Conservation (phyloP, 441 rosid species). For the Erodium texanum region DNA sequence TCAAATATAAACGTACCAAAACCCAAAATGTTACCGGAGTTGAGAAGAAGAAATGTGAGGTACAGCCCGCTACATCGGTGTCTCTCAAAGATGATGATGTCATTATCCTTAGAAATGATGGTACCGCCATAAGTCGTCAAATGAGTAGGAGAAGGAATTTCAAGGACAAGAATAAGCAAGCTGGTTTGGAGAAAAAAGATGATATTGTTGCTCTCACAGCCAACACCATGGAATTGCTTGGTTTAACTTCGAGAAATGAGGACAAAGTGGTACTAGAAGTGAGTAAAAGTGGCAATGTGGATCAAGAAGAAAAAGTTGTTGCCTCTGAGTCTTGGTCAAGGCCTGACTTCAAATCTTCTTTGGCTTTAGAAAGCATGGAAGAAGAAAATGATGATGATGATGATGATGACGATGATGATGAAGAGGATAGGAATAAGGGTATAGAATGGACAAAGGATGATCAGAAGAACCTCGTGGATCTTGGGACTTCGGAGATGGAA, state of each 20-base stretch:
- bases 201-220: conserved; percentile 15
- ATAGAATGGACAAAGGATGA: conserved; percentile 76
- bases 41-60: conserved; percentile 9
- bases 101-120: conserved; percentile 7
- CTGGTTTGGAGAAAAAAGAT: conserved; percentile 22
- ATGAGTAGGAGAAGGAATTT: conserved; percentile 42
- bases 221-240: background rate
- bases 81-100: background rate
- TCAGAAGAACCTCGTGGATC: conserved; percentile 80
- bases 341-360: conserved; percentile 12
- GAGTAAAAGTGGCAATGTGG: background rate
- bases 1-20: conserved; percentile 15
- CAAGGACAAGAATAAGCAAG: conserved; percentile 17
- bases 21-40: conserved; percentile 5
- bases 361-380: conserved; percentile 36
- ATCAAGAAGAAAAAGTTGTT: background rate
- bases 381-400: conserved; percentile 30
- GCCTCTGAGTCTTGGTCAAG: conserved; percentile 9
- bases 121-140: conserved; percentile 24
- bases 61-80: conserved; percentile 9
- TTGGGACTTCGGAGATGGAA: conserved; percentile 72
- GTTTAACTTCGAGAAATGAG: background rate
- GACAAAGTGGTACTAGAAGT: background rate
- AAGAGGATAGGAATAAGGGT: conserved; percentile 25
- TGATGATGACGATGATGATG: conserved; percentile 20